Conservation (phyloP, 2,329 filamentous ascomycete genomes). For the Trichoderma endophyticum region DNA sequence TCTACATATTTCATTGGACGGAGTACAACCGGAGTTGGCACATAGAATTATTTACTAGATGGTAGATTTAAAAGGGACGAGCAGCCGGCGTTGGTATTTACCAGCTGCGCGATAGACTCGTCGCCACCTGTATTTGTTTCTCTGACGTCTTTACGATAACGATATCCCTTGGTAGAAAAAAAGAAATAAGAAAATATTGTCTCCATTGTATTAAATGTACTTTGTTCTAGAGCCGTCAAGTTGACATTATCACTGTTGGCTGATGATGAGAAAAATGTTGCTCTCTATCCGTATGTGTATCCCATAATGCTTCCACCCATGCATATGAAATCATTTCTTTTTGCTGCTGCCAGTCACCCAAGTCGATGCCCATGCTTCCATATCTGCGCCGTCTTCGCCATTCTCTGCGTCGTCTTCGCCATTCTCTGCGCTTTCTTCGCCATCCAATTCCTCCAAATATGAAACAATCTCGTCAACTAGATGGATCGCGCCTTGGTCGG, state of each 20-base stretch:
- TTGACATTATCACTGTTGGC: neutral
- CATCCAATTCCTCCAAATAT: constrained; percentile 19
- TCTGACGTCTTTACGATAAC: neutral
- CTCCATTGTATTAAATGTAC: neutral
- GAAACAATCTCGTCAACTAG: constrained; percentile 29
- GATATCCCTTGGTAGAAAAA: neutral
- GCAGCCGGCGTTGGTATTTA: neutral
- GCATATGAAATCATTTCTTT: neutral
- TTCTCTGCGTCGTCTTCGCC: neutral
- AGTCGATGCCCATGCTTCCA: neutral
- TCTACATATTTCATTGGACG: neutral
- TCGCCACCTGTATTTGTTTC: neutral
- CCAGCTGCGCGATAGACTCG: neutral
- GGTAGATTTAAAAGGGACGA: neutral
- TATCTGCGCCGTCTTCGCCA: neutral
- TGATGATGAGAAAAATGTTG: neutral
- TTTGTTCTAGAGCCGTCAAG: neutral
- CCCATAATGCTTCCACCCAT: neutral
- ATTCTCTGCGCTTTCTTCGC: too few species aligned
- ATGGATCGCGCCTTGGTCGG: constrained; percentile 24
- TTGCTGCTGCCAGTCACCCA: neutral
- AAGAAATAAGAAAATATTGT: neutral
- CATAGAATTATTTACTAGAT: neutral
- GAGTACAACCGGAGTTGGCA: neutral
- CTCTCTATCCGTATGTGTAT: neutral